Conservation (phyloP, 345 rosid genomes). For the Luvunga scandens region DNA sequence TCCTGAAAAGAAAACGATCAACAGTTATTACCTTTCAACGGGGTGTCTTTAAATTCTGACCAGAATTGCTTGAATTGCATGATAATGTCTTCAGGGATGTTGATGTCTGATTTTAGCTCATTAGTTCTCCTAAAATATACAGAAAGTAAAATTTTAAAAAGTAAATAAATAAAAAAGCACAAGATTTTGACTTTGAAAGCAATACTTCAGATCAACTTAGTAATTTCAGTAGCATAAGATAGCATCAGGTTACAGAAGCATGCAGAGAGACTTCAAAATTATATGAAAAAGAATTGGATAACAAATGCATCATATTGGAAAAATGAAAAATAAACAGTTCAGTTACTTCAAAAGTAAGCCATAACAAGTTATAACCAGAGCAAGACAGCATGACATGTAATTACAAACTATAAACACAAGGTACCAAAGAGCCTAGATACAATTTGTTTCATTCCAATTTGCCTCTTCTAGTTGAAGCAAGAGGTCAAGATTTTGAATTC, state of each 20-base stretch:
- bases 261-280: background rate
- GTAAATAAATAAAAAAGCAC: background rate
- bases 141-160: background rate
- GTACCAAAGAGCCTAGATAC: background rate
- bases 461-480: background rate
- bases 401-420: background rate
- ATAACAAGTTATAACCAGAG: background rate
- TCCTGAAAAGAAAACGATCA: background rate
- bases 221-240: background rate
- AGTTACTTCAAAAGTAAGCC: background rate
- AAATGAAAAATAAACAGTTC: background rate
- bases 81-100: slow-evolving; percentile 59
- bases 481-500: background rate
- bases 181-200: background rate
- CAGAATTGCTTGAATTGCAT: slow-evolving; percentile 79
- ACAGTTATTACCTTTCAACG: slow-evolving; percentile 61
- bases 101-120: slow-evolving; percentile 71
- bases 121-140: slow-evolving; percentile 64
- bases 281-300: background rate
- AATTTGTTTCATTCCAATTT: background rate
- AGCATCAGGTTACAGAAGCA: background rate
- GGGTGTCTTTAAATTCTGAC: slow-evolving; percentile 64
- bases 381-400: background rate
- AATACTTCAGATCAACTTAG: background rate
- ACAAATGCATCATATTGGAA: background rate